phyloP scores from a whole-genome alignment of 768 basidiomycete genomes.

The Rhizopogon vulgaris region DNA sequence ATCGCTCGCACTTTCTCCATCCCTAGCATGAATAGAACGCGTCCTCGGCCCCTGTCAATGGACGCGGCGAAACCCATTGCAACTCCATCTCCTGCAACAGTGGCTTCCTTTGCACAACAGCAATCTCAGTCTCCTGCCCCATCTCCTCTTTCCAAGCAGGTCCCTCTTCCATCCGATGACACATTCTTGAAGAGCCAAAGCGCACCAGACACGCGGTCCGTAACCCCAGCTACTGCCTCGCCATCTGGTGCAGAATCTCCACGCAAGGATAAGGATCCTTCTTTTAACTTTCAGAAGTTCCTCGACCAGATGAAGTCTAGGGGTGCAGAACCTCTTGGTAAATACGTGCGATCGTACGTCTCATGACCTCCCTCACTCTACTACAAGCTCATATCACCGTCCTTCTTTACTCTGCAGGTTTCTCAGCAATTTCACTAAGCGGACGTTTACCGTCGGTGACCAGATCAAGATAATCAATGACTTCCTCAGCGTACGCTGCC shows the following conservation, averaged over 20 bases:
- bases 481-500: conserved; percentile 62
- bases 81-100: conserved; percentile 54
- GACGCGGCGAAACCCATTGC: conserved; percentile 55
- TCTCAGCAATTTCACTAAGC: conserved; percentile 87
- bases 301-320: conserved; percentile 90
- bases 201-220: conserved; percentile 16
- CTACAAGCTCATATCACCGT: background rate
- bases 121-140: conserved; percentile 4
- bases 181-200: background rate
- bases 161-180: conserved; percentile 5
- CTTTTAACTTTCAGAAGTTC: conserved; percentile 93
- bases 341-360: conserved; percentile 90
- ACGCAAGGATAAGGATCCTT: conserved; percentile 32
- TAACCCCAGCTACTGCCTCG: conserved; percentile 15
- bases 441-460: conserved; percentile 86
- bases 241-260: conserved; percentile 27
- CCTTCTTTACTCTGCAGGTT: conserved; percentile 49
- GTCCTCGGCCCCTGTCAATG: conserved; percentile 49
- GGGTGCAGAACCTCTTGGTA: conserved; percentile 86
- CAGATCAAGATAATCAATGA: conserved; percentile 95
- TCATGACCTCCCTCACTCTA: background rate
- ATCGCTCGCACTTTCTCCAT: conserved; percentile 61
- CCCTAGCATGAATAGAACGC: conserved; percentile 38
- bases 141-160: conserved; percentile 5
- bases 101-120: conserved; percentile 44